These are phyloP conservation scores for Mucor piriformis DNA, from an alignment of 371 early-diverging fungal species.

Conservation along the genomic window DNA sequence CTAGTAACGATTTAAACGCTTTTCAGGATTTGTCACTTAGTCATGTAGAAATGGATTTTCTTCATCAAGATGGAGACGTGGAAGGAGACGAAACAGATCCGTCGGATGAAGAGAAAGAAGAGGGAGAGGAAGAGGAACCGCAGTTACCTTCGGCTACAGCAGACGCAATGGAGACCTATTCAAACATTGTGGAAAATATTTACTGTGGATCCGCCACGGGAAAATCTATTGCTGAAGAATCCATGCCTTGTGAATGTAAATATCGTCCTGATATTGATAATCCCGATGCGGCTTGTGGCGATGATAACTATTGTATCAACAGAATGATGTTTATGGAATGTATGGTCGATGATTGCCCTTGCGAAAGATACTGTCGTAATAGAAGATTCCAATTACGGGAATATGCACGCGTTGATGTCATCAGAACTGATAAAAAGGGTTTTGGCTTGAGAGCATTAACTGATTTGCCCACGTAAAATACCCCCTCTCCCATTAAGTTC, in stretches of 20 bases:
- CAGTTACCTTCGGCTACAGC: slow-evolving; percentile 39
- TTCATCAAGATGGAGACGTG: not conserved
- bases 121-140: not conserved
- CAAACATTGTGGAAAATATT: slow-evolving; percentile 65
- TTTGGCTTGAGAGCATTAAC: slow-evolving; percentile 81
- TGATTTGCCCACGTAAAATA: slow-evolving; percentile 57
- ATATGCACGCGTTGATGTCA: slow-evolving; percentile 82
- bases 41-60: not conserved
- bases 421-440: slow-evolving; percentile 88
- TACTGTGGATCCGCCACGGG: slow-evolving; percentile 72
- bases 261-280: slow-evolving; percentile 57
- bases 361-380: slow-evolving; percentile 86
- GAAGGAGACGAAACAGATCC: not conserved
- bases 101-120: slow-evolving; percentile 1
- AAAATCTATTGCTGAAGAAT: slow-evolving; percentile 70
- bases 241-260: slow-evolving; percentile 77
- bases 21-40: not conserved
- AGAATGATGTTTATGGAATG: slow-evolving; percentile 90
- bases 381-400: slow-evolving; percentile 82
- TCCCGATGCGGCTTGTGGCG: slow-evolving; percentile 77
- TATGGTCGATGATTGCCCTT: slow-evolving; percentile 82
- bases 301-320: slow-evolving; percentile 85
- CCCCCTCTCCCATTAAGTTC: not conserved
- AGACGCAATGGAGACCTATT: slow-evolving; percentile 55
- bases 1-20: slow-evolving; percentile 1